A percentile compares a stretch with the other conserved stretches of the same genome.
Conservation (phyloP, 2,329 filamentous ascomycete species). For the Anisogramma anomala region DNA sequence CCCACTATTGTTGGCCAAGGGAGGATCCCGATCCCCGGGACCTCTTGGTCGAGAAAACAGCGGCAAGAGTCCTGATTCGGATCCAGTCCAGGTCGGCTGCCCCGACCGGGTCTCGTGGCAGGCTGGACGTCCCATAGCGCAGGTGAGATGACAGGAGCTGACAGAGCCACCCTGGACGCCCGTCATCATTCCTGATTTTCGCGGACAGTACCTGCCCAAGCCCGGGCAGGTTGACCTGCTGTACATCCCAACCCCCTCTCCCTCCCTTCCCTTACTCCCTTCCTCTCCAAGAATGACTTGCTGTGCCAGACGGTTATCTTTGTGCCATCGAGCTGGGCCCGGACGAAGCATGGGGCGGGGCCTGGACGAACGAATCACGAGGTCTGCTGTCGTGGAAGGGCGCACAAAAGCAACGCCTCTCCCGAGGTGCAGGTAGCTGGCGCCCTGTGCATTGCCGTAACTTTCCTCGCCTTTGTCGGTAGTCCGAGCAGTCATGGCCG, state of each 20-base stretch:
- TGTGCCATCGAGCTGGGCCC: too few relatives aligned
- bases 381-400: conserved; percentile 10
- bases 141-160: not conserved
- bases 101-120: too few relatives aligned
- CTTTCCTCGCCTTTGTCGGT: conserved; percentile 3
- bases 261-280: not conserved
- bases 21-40: not conserved
- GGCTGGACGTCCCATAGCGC: not conserved
- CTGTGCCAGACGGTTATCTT: not conserved
- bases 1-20: not conserved
- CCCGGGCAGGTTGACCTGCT: conserved; percentile 9
- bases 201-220: not conserved
- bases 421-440: conserved; percentile 10
- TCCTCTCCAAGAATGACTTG: not conserved
- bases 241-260: not conserved
- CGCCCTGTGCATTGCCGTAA: conserved; percentile 9
- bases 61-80: not conserved
- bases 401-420: conserved; percentile 8
- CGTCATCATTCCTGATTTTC: not conserved
- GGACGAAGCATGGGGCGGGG: not conserved
- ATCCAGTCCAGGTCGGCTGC: not conserved
- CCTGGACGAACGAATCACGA: conserved; percentile 1
- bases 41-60: not conserved
- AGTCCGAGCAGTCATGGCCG: not conserved
- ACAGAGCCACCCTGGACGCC: not conserved